phyloP scores from a whole-genome alignment of 2,329 filamentous ascomycete species.

The Cercospora janseana region DNA sequence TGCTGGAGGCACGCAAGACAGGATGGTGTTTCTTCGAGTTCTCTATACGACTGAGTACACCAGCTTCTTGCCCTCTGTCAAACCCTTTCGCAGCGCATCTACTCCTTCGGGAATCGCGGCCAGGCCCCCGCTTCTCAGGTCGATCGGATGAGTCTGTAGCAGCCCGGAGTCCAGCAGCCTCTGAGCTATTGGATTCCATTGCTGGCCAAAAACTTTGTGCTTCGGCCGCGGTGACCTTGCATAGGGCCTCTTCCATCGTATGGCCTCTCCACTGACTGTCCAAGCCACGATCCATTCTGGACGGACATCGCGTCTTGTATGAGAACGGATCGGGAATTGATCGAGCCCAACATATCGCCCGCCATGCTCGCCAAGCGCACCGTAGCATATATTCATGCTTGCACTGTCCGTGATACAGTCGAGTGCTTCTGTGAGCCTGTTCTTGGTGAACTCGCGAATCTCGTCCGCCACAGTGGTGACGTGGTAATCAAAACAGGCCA shows the following conservation, averaged over 20 bases:
- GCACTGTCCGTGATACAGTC: slow-evolving; percentile 24
- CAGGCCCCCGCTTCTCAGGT: slow-evolving; percentile 20
- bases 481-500: slow-evolving; percentile 23
- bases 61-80: slow-evolving; percentile 22
- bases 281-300: slow-evolving; percentile 26
- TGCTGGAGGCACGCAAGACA: too few species aligned
- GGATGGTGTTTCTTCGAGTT: not conserved
- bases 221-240: slow-evolving; percentile 18
- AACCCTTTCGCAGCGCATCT: slow-evolving; percentile 20
- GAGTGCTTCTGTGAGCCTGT: slow-evolving; percentile 16
- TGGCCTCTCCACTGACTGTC: slow-evolving; percentile 23
- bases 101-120: slow-evolving; percentile 19
- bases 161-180: slow-evolving; percentile 18
- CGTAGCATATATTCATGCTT: slow-evolving; percentile 26
- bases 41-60: slow-evolving; percentile 21
- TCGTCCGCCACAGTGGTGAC: slow-evolving; percentile 18
- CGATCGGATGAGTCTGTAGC: slow-evolving; percentile 21
- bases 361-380: slow-evolving; percentile 20
- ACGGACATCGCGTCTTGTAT: slow-evolving; percentile 21
- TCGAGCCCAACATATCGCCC: slow-evolving; percentile 25
- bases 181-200: slow-evolving; percentile 23
- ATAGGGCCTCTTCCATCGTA: slow-evolving; percentile 23
- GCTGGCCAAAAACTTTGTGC: slow-evolving; percentile 18
- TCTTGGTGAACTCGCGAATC: slow-evolving; percentile 18
- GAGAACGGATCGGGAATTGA: slow-evolving; percentile 24